phyloP scores from a whole-genome alignment of 139 green algal genomes.

The Penium margaritaceum region DNA sequence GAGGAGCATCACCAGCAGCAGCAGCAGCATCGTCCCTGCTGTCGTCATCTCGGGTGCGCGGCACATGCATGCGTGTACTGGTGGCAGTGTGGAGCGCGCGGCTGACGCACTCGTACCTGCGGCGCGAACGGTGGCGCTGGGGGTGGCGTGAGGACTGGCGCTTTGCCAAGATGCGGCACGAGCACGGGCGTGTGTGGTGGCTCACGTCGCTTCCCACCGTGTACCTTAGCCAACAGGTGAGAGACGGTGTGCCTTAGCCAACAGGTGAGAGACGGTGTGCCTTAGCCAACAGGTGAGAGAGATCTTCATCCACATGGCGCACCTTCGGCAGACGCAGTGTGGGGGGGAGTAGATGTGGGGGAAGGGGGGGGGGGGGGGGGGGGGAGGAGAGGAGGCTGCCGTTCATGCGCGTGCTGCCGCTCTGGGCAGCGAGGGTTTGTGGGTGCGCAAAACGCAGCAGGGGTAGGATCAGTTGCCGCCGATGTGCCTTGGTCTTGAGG shows the following conservation, averaged over 20 bases:
- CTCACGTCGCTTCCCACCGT: slow-evolving; percentile 55
- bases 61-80: slow-evolving; percentile 32
- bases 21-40: no score
- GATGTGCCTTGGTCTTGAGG: no score
- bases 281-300: slow-evolving; percentile 15
- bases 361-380: no score
- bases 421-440: no score
- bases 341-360: no score
- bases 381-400: no score
- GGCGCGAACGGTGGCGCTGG: slow-evolving; percentile 61
- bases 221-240: slow-evolving; percentile 31
- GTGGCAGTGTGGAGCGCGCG: slow-evolving; percentile 53
- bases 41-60: no score
- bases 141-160: slow-evolving; percentile 65
- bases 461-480: no score
- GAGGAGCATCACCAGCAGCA: no score
- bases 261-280: slow-evolving; percentile 42
- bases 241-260: slow-evolving; percentile 38
- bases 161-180: slow-evolving; percentile 55
- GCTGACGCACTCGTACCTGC: slow-evolving; percentile 64
- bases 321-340: no score
- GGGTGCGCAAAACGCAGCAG: no score
- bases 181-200: not conserved
- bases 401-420: no score
- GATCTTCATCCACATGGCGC: not conserved